Evolutionary conservation across 1,284 basidiomycete species (phyloP), one percentile per base, ranked within the genome.

Genomic region (Pterulicium gracile): DNA sequence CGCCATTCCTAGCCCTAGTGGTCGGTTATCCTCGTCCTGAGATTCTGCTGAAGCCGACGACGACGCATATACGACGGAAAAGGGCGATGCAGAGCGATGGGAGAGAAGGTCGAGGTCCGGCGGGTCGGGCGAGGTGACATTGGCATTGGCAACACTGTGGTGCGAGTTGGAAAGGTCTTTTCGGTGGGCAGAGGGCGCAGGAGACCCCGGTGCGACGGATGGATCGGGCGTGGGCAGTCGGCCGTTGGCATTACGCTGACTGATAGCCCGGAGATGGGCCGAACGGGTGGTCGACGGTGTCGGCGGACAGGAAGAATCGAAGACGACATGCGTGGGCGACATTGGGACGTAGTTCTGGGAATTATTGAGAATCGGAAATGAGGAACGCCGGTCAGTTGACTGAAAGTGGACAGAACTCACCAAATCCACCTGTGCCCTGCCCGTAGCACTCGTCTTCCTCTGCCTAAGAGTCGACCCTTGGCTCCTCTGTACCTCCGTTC

Each of bases 271-370:
- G 15, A 39, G 5, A 5, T 13, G 15, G 15, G 15, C 36, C 15
- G 36, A 39, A 7, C 36, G n/a, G 7, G 5, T 7, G 19, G 36
- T 10, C 5, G 36, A 39, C 1, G 65, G 59, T 4, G 70, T 68
- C 4, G 66, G 51, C 13, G 67, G 59, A 20, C 61, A 58, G 23
- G 72, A 67, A 19, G 66, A 50, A 52, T 75, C 69, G 23, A 68
- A 63, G 2, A 76, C 52, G 13, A 75, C 65, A 51, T 76, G 72
- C 2, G 72, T 72, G 13, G 73, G 70, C 4, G 66, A 59, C 45
- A 74, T 61, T 1, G 71, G 65, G 13, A 63, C 57, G 51, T 70
- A 70, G 1, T 73, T 62, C 41, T 74, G 63, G 27, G 60, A 56
- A 1, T 63, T 53, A 47, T 70, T 69, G 2, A 68, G 7, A 42